A percentile compares a stretch with the other conserved stretches of the same genome.
These are phyloP conservation scores for Calonectria multiphialidica DNA, from an alignment of 2,329 filamentous ascomycete genomes.

Conservation along the genomic window DNA sequence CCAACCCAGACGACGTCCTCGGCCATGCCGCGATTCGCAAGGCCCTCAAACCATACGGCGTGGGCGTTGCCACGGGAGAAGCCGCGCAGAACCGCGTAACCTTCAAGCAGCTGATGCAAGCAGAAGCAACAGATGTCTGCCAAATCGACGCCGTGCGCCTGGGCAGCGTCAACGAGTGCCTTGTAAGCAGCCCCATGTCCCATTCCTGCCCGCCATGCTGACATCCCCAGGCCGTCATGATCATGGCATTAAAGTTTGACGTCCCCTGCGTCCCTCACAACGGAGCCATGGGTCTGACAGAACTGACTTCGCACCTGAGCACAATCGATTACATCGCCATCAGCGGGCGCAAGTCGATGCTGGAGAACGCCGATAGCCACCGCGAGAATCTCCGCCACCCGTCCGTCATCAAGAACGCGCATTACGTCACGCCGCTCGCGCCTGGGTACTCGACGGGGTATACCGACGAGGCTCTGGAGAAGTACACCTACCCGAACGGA, in stretches of 20 bases:
- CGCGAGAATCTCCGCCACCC: slow-evolving; percentile 94
- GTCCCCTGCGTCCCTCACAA: slow-evolving; percentile 91
- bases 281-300: slow-evolving; percentile 88
- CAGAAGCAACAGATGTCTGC: slow-evolving; percentile 86
- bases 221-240: slow-evolving; percentile 72
- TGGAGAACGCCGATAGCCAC: slow-evolving; percentile 93
- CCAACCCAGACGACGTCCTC: slow-evolving; percentile 88
- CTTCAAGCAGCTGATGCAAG: slow-evolving; percentile 90
- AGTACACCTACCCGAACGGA: slow-evolving; percentile 74
- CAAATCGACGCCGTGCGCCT: slow-evolving; percentile 92
- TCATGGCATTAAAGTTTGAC: slow-evolving; percentile 85
- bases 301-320: slow-evolving; percentile 92
- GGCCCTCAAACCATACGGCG: slow-evolving; percentile 78
- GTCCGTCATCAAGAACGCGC: slow-evolving; percentile 82
- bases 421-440: slow-evolving; percentile 86
- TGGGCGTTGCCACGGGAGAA: slow-evolving; percentile 91
- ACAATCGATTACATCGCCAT: slow-evolving; percentile 95
- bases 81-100: slow-evolving; percentile 96
- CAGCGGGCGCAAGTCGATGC: slow-evolving; percentile 80
- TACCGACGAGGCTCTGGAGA: slow-evolving; percentile 95
- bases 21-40: slow-evolving; percentile 88
- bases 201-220: not conserved
- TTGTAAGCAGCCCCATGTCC: slow-evolving; percentile 49
- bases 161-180: slow-evolving; percentile 90
- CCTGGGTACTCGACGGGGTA: slow-evolving; percentile 73